phyloP scores from a whole-genome alignment of 345 rosid species.

The Garcia nutans region DNA sequence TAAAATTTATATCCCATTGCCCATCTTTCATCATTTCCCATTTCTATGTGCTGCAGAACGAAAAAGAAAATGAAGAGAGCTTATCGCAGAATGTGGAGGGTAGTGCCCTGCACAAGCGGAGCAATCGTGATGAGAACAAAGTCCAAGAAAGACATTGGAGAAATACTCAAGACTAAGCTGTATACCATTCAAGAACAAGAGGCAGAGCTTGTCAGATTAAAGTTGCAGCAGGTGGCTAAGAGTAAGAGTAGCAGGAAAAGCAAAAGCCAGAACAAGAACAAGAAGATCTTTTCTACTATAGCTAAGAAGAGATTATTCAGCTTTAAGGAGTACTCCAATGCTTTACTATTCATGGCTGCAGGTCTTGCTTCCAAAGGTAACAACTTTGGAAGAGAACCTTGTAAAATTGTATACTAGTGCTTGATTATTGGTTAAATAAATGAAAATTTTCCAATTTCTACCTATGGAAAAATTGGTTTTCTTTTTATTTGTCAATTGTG shows the following conservation, averaged over 20 bases:
- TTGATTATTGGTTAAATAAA: neutral
- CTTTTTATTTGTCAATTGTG: too few species aligned
- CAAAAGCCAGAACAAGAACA: slow-evolving; percentile 4
- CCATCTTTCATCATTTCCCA: neutral
- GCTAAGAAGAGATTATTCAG: slow-evolving; percentile 23
- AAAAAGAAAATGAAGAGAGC: slow-evolving; percentile 24
- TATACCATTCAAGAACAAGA: slow-evolving; percentile 26
- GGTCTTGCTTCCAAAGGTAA: slow-evolving; percentile 24
- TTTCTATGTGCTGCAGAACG: neutral
- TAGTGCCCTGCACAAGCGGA: slow-evolving; percentile 34
- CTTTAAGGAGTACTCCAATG: slow-evolving; percentile 25
- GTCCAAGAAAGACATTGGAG: slow-evolving; percentile 36
- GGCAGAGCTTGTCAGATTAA: slow-evolving; percentile 9
- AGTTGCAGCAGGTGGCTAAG: slow-evolving; percentile 18
- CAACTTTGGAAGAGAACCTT: slow-evolving; percentile 19
- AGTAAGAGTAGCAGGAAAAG: neutral
- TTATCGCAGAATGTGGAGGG: slow-evolving; percentile 33
- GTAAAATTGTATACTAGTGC: neutral
- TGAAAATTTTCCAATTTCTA: neutral
- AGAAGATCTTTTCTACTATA: slow-evolving; percentile 4
- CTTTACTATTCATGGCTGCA: slow-evolving; percentile 19
- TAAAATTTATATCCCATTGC: neutral
- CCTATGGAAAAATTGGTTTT: neutral
- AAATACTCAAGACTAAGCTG: slow-evolving; percentile 36
- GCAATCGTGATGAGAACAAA: slow-evolving; percentile 28